Evolutionary conservation across 2,329 filamentous ascomycete species (phyloP).

Genomic region (Claviceps quebecensis): DNA sequence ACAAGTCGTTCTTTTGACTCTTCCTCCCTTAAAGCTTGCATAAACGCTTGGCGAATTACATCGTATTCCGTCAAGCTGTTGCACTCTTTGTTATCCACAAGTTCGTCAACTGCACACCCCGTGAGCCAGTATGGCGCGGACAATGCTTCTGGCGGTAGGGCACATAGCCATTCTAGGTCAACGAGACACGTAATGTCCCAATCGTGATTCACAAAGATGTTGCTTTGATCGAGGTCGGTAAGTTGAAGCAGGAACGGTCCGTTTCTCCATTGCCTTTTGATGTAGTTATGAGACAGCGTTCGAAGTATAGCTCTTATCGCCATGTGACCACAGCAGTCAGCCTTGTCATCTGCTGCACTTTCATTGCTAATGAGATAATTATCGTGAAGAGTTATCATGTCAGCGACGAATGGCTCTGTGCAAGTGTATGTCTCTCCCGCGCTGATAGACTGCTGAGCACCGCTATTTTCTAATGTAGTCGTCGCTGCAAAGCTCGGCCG

Average conservation of each 20-base stretch:
- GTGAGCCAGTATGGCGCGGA: constrained; percentile 12
- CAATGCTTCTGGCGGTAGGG: constrained; percentile 11
- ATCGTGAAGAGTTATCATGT: constrained; percentile 14
- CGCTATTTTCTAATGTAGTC: constrained; percentile 20
- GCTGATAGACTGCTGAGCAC: constrained; percentile 16
- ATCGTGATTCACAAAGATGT: constrained; percentile 22
- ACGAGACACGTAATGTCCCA: constrained; percentile 21
- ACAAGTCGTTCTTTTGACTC: constrained; percentile 2
- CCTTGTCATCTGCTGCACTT: constrained; percentile 10
- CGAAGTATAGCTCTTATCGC: constrained; percentile 13
- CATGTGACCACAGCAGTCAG: constrained; percentile 17
- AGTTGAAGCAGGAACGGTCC: constrained; percentile 17
- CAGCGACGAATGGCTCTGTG: constrained; percentile 14
- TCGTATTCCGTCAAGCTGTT: constrained; percentile 8
- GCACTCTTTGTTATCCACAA: constrained; percentile 1
- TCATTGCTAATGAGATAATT: constrained; percentile 12
- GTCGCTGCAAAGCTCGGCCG: constrained; percentile 14
- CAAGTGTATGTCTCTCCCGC: constrained; percentile 16
- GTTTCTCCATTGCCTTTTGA: constrained; percentile 10
- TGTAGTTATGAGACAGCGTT: constrained; percentile 12
- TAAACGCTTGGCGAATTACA: constrained; percentile 8
- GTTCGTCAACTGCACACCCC: constrained; percentile 8
- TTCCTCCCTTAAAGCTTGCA: constrained; percentile 9
- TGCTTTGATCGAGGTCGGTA: constrained; percentile 20
- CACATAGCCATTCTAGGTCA: constrained; percentile 22